A percentile compares a stretch with the other conserved stretches of the same genome.
phyloP scores from a whole-genome alignment of 805 yeast species.

The Peterozyma toletana region DNA sequence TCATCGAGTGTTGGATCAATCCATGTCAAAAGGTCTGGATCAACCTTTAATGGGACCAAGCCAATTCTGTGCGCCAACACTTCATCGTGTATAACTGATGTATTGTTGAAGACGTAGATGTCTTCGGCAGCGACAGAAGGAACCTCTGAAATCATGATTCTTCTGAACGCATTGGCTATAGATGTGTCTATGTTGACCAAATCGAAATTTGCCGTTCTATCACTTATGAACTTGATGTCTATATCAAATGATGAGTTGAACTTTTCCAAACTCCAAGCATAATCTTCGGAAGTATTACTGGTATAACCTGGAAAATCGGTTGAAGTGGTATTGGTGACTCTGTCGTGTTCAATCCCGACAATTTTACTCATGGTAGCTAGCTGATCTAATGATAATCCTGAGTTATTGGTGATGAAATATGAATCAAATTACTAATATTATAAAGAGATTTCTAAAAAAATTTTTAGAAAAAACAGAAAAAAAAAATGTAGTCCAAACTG shows the following conservation, averaged over 20 bases:
- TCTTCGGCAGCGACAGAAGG: slow-evolving; percentile 95
- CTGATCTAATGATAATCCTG: too few species aligned
- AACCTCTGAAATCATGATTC: slow-evolving; percentile 95
- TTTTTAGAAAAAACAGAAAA: too few species aligned
- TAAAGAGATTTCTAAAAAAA: too few species aligned
- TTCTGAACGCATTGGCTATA: slow-evolving; percentile 90
- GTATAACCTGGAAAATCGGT: slow-evolving; percentile 91
- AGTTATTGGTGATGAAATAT: too few species aligned
- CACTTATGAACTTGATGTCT: slow-evolving; percentile 55
- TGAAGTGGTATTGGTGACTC: slow-evolving; percentile 83
- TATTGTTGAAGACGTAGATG: slow-evolving; percentile 85
- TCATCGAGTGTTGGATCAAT: slow-evolving; percentile 59
- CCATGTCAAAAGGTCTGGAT: slow-evolving; percentile 87
- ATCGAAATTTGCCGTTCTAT: slow-evolving; percentile 79
- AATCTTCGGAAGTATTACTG: slow-evolving; percentile 45
- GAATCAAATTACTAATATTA: too few species aligned
- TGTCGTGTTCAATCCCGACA: slow-evolving; percentile 82
- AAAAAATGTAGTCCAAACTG: too few species aligned
- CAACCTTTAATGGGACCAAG: slow-evolving; percentile 80
- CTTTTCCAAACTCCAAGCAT: slow-evolving; percentile 77
- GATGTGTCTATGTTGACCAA: slow-evolving; percentile 84
- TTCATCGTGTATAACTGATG: slow-evolving; percentile 96
- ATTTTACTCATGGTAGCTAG: slow-evolving; percentile 35
- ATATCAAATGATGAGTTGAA: slow-evolving; percentile 66
- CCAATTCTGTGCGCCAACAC: slow-evolving; percentile 95